phyloP scores from a whole-genome alignment of 2,329 filamentous ascomycete genomes.

The Phialophora tarda region DNA sequence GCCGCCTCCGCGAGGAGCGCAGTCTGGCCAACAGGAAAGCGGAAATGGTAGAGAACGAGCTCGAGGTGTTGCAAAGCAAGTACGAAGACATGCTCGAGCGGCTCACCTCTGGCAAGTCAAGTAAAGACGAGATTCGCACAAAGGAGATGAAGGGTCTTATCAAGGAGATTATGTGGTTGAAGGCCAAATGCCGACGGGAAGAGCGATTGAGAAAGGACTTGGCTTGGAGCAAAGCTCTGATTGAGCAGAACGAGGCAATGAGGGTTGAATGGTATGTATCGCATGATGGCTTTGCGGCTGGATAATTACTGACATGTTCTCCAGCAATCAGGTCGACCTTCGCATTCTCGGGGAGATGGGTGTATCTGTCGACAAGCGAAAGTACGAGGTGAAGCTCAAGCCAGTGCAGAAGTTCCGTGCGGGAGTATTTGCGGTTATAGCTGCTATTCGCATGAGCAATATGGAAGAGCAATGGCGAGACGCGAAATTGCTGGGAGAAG shows the following conservation, averaged over 20 bases:
- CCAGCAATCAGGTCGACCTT: conserved; percentile 90
- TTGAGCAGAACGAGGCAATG: conserved; percentile 75
- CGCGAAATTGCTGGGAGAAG: conserved; percentile 51
- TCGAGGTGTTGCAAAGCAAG: conserved; percentile 61
- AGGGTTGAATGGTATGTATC: conserved; percentile 75
- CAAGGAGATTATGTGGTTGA: conserved; percentile 90
- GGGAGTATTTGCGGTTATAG: conserved; percentile 51
- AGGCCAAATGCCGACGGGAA: conserved; percentile 80
- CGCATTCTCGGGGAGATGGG: conserved; percentile 84
- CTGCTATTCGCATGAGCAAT: conserved; percentile 53
- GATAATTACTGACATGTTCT: conserved; percentile 32
- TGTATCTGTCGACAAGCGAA: conserved; percentile 55
- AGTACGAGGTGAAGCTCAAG: conserved; percentile 40
- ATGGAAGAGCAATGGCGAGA: conserved; percentile 54
- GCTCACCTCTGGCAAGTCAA: conserved; percentile 44
- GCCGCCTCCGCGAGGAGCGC: conserved; percentile 61
- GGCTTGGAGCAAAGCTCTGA: conserved; percentile 84
- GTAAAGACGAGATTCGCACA: conserved; percentile 56
- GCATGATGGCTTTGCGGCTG: conserved; percentile 19
- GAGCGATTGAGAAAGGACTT: conserved; percentile 78
- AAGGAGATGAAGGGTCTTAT: conserved; percentile 79
- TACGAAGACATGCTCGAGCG: conserved; percentile 66
- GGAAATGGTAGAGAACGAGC: conserved; percentile 48
- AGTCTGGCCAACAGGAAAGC: conserved; percentile 49
- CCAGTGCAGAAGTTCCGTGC: conserved; percentile 51